A percentile compares a stretch with the other conserved stretches of the same genome.
Evolutionary conservation across 2,329 filamentous ascomycete species (phyloP).

Genomic region (Aspergillus sp.): DNA sequence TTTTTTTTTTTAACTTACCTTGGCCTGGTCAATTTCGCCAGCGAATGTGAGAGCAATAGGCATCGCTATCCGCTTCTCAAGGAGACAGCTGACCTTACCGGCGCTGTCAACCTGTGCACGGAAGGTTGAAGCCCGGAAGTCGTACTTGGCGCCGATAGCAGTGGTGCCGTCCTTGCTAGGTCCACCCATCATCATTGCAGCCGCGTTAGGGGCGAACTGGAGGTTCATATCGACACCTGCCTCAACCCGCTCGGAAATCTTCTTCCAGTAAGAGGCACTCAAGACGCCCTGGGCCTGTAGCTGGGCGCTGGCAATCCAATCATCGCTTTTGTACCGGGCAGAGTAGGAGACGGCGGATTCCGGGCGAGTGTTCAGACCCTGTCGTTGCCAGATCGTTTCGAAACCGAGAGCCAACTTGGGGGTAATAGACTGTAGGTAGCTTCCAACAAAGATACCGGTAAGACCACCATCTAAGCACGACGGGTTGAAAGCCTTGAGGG

Average conservation of each 20-base stretch:
- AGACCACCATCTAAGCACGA: constrained; percentile 86
- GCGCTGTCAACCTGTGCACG: constrained; percentile 93
- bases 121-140: constrained; percentile 94
- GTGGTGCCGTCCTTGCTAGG: constrained; percentile 84
- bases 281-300: constrained; percentile 84
- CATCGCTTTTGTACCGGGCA: constrained; percentile 82
- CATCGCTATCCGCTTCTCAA: constrained; percentile 94
- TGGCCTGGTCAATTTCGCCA: constrained; percentile 92
- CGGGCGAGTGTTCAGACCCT: constrained; percentile 79
- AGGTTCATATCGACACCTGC: constrained; percentile 94
- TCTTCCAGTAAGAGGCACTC: constrained; percentile 91
- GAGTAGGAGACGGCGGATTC: constrained; percentile 89
- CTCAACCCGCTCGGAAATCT: constrained; percentile 90
- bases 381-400: constrained; percentile 91
- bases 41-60: constrained; percentile 93
- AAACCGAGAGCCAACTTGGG: constrained; percentile 82
- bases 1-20: constrained; percentile 61
- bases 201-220: constrained; percentile 67
- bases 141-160: constrained; percentile 93
- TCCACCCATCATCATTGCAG: constrained; percentile 71
- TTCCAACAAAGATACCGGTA: constrained; percentile 93
- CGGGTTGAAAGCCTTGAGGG: constrained; percentile 93
- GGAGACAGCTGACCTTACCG: constrained; percentile 85
- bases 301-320: constrained; percentile 92
- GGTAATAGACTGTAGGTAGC: constrained; percentile 92